Evolutionary conservation across 345 rosid species (phyloP), one percentile per base, ranked within the genome.

Genomic region (Eucalyptus coolabah): DNA sequence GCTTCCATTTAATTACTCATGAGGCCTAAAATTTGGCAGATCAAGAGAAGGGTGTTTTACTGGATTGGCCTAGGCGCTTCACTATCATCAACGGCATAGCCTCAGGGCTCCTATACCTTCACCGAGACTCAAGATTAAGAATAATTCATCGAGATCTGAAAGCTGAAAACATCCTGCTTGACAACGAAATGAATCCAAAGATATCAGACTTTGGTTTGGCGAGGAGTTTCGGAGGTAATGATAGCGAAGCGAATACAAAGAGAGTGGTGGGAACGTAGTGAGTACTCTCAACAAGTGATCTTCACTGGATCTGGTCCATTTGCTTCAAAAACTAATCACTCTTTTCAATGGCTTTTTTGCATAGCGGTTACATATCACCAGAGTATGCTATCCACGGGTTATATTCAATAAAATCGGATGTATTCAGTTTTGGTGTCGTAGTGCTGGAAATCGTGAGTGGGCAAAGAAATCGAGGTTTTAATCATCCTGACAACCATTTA

Each of bases 61-160:
- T 88, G 21, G 87, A 88, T 77, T 88, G 86, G 89, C 44, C 59
- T 16, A 88, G 13, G 81, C 86, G 89, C 47, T 77, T 89, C 54
- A 24, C 21, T 9, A 72, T 87, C 37, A 89, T 87, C 77, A 47
- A 65, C 1, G 88, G 90, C 17, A 24, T 89, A 12, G 87, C 90
- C 24, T 21, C 4, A 8, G 90, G 90, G 19, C 90, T 89, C 32
- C 88, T 87, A 26, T 89, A 89, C 56, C 90, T 89, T 40, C 90
- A 89, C 10, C 90, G 91, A 86, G 94, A 93, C 89, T 93, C 93
- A 47, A 89, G 77, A 63, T 87, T 88, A 92, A 87, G 45, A 80
- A 88, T 88, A 8, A 77, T 88, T 26, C 89, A 88, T 42, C 80
- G 89, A 77, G 89, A 88, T 80, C 65, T 88, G 14, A 88, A 88